Evolutionary conservation across 1,284 basidiomycete genomes (phyloP), one percentile per base, ranked within the genome.

Genomic region (Trametes sp.): DNA sequence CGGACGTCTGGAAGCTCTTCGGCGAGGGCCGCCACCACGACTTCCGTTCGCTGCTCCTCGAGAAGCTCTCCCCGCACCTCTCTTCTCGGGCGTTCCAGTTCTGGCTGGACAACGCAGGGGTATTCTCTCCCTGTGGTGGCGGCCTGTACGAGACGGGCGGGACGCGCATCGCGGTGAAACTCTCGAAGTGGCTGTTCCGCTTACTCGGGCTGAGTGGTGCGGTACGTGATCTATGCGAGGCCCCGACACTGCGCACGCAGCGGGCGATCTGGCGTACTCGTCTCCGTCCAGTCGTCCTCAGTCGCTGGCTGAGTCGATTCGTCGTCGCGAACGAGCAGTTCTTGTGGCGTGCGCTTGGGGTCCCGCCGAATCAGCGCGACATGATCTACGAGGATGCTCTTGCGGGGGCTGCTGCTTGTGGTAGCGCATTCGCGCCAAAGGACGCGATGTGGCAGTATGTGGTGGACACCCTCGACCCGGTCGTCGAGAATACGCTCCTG

Each of bases 101-200:
- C 60, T 69, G 68, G 68, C 65, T 69, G 48, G 65, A 69, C 62
- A 65, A 57, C 45, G 59, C 63, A 16, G 9, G 54, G 2, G 26
- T 63, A 4, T 69, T 69, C 56, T 23, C 59, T 2, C 59, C 50
- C 13, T 63, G 63, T 21, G 68, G 68, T 10, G 68, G 63, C 24
- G 68, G 68, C 31, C 65, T 69, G 31, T 69, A 69, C 62, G 68
- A 69, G 59, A 69, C 68, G 8, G 68, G 68, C 41, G 68, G 68
- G 14, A 63, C 65, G 44, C 68, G 68, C 38, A 53, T 69, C 61
- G 68, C 68, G 21, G 63, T 69, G 31, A 69, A 69, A 63, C 65
- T 67, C 49, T 65, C 58, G 31, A 63, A 64, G 55, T 67, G 65
- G 68, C 64, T 69, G 33, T 65, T 69, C 59, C 58, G 59, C 31